Conservation (phyloP, 768 basidiomycete species). For the Naganishia kalamii region DNA sequence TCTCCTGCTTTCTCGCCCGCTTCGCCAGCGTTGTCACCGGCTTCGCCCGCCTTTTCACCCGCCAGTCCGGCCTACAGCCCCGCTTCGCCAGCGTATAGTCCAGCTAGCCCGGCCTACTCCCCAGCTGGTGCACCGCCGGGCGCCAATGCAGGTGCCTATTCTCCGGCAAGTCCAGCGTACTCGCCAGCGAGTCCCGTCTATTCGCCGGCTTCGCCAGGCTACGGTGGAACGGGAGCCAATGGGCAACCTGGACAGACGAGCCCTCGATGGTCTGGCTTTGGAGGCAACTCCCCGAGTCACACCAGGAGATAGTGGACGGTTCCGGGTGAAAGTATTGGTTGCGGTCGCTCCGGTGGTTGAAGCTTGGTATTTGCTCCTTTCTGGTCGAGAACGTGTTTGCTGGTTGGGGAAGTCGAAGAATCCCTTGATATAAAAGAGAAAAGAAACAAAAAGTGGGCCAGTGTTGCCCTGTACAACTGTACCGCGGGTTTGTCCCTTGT, state of each 20-base stretch:
- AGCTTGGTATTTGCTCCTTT: neutral
- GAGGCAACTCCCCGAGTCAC: conserved; percentile 18
- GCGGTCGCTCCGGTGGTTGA: neutral
- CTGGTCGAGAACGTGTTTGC: neutral
- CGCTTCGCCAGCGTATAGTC: conserved; percentile 67
- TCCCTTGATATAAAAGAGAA: neutral
- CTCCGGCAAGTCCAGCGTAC: conserved; percentile 77
- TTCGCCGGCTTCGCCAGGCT: conserved; percentile 24
- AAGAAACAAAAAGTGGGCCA: neutral
- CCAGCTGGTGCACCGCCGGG: neutral
- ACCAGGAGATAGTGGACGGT: conserved; percentile 1
- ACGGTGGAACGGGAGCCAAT: neutral
- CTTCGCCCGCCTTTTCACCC: conserved; percentile 76
- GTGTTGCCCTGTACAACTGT: neutral
- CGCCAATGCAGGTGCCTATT: conserved; percentile 61
- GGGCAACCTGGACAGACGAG: conserved; percentile 12
- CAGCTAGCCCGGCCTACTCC: conserved; percentile 24
- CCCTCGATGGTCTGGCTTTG: conserved; percentile 14
- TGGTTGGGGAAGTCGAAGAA: neutral
- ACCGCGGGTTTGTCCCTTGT: neutral
- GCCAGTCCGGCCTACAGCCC: conserved; percentile 90
- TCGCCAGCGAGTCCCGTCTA: conserved; percentile 30
- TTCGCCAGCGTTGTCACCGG: conserved; percentile 76
- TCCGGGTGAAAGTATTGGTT: neutral
- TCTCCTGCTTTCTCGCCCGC: conserved; percentile 76